Percentiles rank a stretch among this genome's conserved stretches.
These are phyloP conservation scores for Trifolium fragiferum DNA, from an alignment of 306 rosid species.

Conservation along the genomic window DNA sequence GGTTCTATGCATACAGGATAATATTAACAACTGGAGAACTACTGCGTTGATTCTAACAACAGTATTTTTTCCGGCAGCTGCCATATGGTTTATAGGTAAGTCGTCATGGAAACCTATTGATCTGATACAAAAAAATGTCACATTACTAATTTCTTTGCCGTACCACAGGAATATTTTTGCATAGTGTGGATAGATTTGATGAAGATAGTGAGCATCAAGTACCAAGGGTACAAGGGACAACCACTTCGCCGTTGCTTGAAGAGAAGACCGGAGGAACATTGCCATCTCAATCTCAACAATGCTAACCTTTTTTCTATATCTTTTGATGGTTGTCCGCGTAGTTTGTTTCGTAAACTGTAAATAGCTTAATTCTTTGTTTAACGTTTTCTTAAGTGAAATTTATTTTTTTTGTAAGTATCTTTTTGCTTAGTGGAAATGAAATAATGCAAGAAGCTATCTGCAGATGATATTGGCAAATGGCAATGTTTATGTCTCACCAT, in stretches of 20 bases:
- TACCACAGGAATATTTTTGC: slow-evolving; percentile 68
- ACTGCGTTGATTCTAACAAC: slow-evolving; percentile 77
- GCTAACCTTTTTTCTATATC: not conserved
- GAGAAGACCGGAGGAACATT: slow-evolving; percentile 46
- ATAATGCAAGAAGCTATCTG: not conserved
- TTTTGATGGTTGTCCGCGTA: not conserved
- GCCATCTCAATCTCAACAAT: slow-evolving; percentile 37
- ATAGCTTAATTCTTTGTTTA: slow-evolving; percentile 36
- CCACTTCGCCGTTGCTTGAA: slow-evolving; percentile 61
- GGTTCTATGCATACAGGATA: slow-evolving; percentile 60
- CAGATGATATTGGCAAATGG: not conserved
- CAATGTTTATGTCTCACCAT: slow-evolving; percentile 4
- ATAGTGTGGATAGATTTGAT: slow-evolving; percentile 62
- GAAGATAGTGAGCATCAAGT: slow-evolving; percentile 57
- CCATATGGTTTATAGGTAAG: slow-evolving; percentile 82
- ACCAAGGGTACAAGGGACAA: slow-evolving; percentile 43
- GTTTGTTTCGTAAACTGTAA: slow-evolving; percentile 38
- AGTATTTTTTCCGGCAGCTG: slow-evolving; percentile 73
- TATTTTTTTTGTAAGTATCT: slow-evolving; percentile 30
- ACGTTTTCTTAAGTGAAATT: not conserved
- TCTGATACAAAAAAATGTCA: slow-evolving; percentile 20
- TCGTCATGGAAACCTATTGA: slow-evolving; percentile 21
- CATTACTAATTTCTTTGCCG: slow-evolving; percentile 11
- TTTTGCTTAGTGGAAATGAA: slow-evolving; percentile 31
- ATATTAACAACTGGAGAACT: slow-evolving; percentile 74